phyloP scores from a whole-genome alignment of 805 yeast genomes.

The Saturnispora dispora region DNA sequence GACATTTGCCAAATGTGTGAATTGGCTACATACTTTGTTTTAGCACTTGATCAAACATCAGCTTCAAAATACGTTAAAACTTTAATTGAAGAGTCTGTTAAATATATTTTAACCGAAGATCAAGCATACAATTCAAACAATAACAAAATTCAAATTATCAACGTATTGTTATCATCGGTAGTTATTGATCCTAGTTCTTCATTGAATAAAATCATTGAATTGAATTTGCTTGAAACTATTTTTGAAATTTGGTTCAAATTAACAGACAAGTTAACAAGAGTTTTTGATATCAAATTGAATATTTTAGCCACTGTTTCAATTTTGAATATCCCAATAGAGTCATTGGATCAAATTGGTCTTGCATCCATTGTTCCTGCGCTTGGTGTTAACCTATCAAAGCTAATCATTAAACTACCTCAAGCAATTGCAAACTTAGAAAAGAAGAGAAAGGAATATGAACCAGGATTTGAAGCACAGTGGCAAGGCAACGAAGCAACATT shows the following conservation, averaged over 20 bases:
- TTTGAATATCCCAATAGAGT: constrained; percentile 21
- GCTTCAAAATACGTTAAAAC: constrained; percentile 38
- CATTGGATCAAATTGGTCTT: constrained; percentile 20
- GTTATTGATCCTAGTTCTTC: constrained; percentile 51
- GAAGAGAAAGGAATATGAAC: constrained; percentile 46
- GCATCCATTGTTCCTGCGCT: constrained; percentile 36
- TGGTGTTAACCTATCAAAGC: constrained; percentile 40
- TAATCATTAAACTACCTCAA: constrained; percentile 55
- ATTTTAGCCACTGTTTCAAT: constrained; percentile 57
- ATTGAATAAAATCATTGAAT: constrained; percentile 39
- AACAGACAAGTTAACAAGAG: constrained; percentile 50
- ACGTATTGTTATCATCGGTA: constrained; percentile 56
- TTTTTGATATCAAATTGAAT: constrained; percentile 73
- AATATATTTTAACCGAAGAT: constrained; percentile 29
- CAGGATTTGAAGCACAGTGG: constrained; percentile 22
- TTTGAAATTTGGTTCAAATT: constrained; percentile 59
- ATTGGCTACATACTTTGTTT: constrained; percentile 52
- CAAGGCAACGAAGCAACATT: constrained; percentile 12
- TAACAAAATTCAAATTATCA: constrained; percentile 39
- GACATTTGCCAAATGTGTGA: constrained; percentile 56
- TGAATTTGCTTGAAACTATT: constrained; percentile 38
- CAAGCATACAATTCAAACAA: constrained; percentile 21
- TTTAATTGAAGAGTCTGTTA: constrained; percentile 37
- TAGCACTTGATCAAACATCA: constrained; percentile 41
- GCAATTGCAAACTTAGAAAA: constrained; percentile 62